phyloP scores from a whole-genome alignment of 2,329 filamentous ascomycete genomes.

The Ophiostoma tasmaniense region DNA sequence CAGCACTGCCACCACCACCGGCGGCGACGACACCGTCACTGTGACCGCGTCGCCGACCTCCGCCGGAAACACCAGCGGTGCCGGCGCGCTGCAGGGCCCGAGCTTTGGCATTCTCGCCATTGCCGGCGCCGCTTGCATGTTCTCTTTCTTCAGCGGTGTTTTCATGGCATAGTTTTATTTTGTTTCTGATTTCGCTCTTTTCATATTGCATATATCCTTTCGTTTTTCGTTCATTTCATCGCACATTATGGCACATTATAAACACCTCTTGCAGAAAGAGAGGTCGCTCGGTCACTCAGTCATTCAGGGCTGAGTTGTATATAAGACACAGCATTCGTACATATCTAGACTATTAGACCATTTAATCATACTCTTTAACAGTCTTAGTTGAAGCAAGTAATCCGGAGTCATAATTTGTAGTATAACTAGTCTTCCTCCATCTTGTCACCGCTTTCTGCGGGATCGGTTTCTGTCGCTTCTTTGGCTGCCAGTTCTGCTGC shows the following conservation, averaged over 20 bases:
- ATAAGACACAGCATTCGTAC: not conserved
- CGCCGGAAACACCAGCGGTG: constrained; percentile 10
- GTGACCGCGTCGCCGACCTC: constrained; percentile 12
- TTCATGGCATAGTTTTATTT: constrained; percentile 15
- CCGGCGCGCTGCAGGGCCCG: constrained; percentile 16
- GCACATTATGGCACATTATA: not conserved
- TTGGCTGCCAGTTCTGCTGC: not conserved
- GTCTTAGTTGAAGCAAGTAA: not conserved
- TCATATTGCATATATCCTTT: constrained; percentile 6
- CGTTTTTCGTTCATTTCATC: not conserved
- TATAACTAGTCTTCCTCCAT: not conserved
- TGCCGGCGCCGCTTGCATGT: constrained; percentile 21
- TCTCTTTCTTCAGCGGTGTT: constrained; percentile 24
- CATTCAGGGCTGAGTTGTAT: not conserved
- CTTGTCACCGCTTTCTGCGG: not conserved
- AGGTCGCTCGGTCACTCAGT: not conserved
- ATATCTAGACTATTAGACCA: not conserved
- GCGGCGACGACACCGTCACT: constrained; percentile 15
- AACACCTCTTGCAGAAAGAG: not conserved
- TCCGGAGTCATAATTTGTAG: not conserved
- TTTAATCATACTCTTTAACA: not conserved
- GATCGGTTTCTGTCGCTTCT: not conserved
- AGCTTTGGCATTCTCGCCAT: constrained; percentile 20
- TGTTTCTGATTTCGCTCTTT: not conserved
- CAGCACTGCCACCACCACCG: constrained; percentile 8